phyloP scores from a whole-genome alignment of 2,329 filamentous ascomycete genomes.

The Chaetomium sp. region DNA sequence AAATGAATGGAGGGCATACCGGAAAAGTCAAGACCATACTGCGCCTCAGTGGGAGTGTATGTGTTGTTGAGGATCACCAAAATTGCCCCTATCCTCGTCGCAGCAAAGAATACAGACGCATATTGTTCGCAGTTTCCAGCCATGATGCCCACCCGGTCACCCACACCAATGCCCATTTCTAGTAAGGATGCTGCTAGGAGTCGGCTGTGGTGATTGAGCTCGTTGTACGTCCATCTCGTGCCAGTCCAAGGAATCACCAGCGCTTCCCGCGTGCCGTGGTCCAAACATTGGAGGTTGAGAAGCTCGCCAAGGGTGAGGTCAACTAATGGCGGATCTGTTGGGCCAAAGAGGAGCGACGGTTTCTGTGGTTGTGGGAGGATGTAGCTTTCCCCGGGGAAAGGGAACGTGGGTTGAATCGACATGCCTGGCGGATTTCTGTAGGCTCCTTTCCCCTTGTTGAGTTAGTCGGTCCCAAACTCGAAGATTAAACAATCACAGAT shows the following conservation, averaged over 20 bases:
- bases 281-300: constrained; percentile 61
- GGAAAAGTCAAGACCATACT: constrained; percentile 64
- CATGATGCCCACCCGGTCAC: constrained; percentile 70
- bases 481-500: too few relatives aligned
- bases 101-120: constrained; percentile 67
- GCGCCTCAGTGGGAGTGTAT: constrained; percentile 66
- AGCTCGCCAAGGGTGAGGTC: constrained; percentile 68
- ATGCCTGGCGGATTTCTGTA: constrained; percentile 2
- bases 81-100: constrained; percentile 58
- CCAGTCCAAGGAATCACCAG: constrained; percentile 71
- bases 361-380: constrained; percentile 27
- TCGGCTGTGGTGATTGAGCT: constrained; percentile 56
- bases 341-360: constrained; percentile 59
- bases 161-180: constrained; percentile 58
- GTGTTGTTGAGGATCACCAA: constrained; percentile 78
- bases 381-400: constrained; percentile 11
- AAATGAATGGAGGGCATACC: constrained; percentile 38
- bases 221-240: constrained; percentile 64
- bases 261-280: constrained; percentile 60
- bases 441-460: too few relatives aligned
- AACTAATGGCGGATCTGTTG: constrained; percentile 60
- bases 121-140: constrained; percentile 78
- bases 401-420: constrained; percentile 15
- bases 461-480: too few relatives aligned
- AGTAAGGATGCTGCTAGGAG: constrained; percentile 59